Evolutionary conservation across 2,329 filamentous ascomycete genomes (phyloP).

Genomic region (Claviceps sp.): DNA sequence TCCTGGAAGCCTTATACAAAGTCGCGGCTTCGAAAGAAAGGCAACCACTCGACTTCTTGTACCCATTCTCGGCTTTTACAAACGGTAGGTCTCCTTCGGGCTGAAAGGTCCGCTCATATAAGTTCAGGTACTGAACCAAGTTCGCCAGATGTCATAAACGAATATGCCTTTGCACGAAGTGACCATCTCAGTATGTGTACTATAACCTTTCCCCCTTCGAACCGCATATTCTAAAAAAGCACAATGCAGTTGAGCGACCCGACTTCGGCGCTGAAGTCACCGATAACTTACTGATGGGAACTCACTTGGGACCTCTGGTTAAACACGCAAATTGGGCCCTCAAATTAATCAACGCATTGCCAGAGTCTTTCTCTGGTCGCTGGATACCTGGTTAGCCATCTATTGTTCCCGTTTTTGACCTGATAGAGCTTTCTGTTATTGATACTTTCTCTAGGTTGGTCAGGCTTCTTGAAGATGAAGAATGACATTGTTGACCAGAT

Average conservation of each 20-base stretch:
- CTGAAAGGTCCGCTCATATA: not conserved
- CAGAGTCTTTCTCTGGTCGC: conserved; percentile 21
- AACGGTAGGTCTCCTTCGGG: conserved; percentile 15
- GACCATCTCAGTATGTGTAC: conserved; percentile 16
- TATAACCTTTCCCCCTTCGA: not conserved
- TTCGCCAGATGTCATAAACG: conserved; percentile 24
- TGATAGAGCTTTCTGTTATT: not conserved
- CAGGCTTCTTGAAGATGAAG: conserved; percentile 25
- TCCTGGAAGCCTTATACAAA: conserved; percentile 17
- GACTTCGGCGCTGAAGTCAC: conserved; percentile 23
- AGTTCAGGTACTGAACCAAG: not conserved
- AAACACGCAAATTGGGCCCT: conserved; percentile 24
- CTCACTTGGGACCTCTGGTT: conserved; percentile 22
- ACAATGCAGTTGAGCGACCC: conserved; percentile 16
- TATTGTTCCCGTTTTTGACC: conserved; percentile 2
- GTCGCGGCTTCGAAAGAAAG: conserved; percentile 14
- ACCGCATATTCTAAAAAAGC: not conserved
- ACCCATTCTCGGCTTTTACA: conserved; percentile 24
- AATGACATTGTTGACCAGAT: conserved; percentile 24
- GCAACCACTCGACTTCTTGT: conserved; percentile 22
- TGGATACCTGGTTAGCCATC: conserved; percentile 16
- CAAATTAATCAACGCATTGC: conserved; percentile 20
- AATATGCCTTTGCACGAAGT: conserved; percentile 24
- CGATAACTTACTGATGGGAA: conserved; percentile 22
- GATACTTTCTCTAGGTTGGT: conserved; percentile 18